A percentile compares a stretch with the other conserved stretches of the same genome.
These are phyloP conservation scores for Hypoxylon sp. DNA, from an alignment of 2,329 filamentous ascomycete species.

Conservation along the genomic window DNA sequence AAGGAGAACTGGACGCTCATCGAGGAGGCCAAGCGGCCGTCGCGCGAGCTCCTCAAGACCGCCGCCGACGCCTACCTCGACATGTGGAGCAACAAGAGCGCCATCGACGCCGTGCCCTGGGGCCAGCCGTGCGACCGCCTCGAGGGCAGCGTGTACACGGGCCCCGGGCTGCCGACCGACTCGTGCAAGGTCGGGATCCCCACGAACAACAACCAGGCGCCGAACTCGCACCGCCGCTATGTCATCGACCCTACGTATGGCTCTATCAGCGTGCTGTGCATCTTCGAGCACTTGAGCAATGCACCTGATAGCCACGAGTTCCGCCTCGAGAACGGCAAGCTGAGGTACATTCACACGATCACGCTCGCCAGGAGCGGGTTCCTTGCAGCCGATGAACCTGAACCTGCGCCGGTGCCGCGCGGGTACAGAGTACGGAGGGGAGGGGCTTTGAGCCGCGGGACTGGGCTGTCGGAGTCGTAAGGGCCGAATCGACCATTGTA, in stretches of 20 bases:
- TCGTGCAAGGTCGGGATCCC: conserved; percentile 52
- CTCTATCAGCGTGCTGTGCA: conserved; percentile 52
- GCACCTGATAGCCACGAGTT: conserved; percentile 54
- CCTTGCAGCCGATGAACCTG: background rate
- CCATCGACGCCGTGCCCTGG: conserved; percentile 54
- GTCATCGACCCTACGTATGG: conserved; percentile 53
- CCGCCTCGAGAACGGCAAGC: conserved; percentile 51
- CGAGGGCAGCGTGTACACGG: conserved; percentile 51
- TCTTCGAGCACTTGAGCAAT: conserved; percentile 51
- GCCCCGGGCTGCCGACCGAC: conserved; percentile 47
- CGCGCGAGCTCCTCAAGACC: conserved; percentile 49
- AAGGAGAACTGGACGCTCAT: conserved; percentile 55
- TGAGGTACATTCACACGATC: conserved; percentile 54
- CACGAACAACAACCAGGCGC: conserved; percentile 50
- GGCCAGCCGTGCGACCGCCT: conserved; percentile 56
- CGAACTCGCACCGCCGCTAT: conserved; percentile 52
- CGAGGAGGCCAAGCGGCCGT: conserved; percentile 49
- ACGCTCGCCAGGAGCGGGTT: conserved; percentile 47
- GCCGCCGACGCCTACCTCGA: conserved; percentile 58
- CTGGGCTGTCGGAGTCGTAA: background rate
- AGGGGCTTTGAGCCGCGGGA: conserved; percentile 14
- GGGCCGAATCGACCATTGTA: background rate
- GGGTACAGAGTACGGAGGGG: conserved; percentile 20
- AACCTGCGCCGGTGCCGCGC: conserved; percentile 1
- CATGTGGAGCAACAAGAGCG: conserved; percentile 55